These are phyloP conservation scores for Aureobasidium vineae DNA, from an alignment of 2,329 filamentous ascomycete species.

Conservation along the genomic window DNA sequence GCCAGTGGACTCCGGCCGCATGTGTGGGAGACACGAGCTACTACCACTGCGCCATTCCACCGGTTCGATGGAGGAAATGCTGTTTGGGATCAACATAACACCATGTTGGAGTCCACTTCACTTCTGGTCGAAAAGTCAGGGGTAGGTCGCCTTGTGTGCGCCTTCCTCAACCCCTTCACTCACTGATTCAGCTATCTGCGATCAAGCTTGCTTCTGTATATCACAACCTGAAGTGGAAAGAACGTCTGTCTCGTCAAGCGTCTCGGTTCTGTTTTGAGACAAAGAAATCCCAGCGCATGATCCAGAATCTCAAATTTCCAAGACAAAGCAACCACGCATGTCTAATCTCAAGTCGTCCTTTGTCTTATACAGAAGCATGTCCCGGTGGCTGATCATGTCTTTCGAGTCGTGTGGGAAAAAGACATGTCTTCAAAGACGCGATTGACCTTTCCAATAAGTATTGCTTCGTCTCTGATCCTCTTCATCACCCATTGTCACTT, in stretches of 20 bases:
- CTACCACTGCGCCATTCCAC: conserved; percentile 3
- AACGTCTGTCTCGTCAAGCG: background rate
- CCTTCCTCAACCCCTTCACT: background rate
- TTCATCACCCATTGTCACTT: background rate
- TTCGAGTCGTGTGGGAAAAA: background rate
- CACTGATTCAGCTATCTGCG: background rate
- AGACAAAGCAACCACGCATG: background rate
- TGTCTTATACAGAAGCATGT: background rate
- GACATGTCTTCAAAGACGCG: background rate
- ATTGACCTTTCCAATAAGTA: background rate
- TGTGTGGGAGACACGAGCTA: background rate
- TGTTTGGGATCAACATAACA: background rate
- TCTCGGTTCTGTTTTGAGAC: background rate
- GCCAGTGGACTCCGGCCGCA: background rate
- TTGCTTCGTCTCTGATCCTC: background rate
- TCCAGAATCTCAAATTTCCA: conserved; percentile 4
- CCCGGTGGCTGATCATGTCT: background rate
- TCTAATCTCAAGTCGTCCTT: conserved; percentile 1
- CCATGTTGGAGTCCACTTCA: background rate
- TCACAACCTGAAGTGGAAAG: too few species aligned
- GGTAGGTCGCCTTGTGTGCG: background rate
- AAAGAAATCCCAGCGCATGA: conserved; percentile 1
- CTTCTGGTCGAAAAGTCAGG: background rate
- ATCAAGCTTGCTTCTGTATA: background rate
- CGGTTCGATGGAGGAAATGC: background rate